Evolutionary conservation across 169 alveolate species (phyloP).

Genomic region (Fabrea salina): DNA sequence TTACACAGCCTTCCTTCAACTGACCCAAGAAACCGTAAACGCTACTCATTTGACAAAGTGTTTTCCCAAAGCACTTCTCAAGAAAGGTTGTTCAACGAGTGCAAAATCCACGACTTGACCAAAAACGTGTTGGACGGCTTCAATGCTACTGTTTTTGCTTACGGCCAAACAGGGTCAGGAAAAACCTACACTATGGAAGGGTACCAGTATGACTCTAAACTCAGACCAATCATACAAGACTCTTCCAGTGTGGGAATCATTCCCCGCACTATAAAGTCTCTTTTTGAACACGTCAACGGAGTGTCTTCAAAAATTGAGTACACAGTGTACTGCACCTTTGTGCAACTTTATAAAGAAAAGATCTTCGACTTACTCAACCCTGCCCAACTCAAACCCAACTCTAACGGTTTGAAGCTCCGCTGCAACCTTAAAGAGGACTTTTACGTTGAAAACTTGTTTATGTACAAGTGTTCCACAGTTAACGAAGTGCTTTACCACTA

Average conservation of each 20-base stretch:
- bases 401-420: constrained; percentile 60
- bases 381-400: constrained; percentile 29
- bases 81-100: not conserved
- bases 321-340: constrained; percentile 75
- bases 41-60: not conserved
- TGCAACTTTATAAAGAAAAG: constrained; percentile 82
- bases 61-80: constrained; percentile 5
- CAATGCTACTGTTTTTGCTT: constrained; percentile 22
- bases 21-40: not conserved
- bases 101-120: not conserved
- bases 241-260: not conserved
- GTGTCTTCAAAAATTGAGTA: constrained; percentile 72
- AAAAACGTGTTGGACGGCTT: not conserved
- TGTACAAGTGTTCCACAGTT: constrained; percentile 52
- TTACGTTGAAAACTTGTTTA: constrained; percentile 67
- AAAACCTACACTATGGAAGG: constrained; percentile 32
- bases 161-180: constrained; percentile 28
- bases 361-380: constrained; percentile 72
- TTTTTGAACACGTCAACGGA: not conserved
- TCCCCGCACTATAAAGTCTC: not conserved
- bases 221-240: constrained; percentile 4
- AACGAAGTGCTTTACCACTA: constrained; percentile 58
- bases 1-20: not conserved
- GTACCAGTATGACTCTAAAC: not conserved
- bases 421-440: constrained; percentile 69